Evolutionary conservation across 1,284 basidiomycete genomes (phyloP), one percentile per base, ranked within the genome.

Genomic region (Schizophyllum amplum): DNA sequence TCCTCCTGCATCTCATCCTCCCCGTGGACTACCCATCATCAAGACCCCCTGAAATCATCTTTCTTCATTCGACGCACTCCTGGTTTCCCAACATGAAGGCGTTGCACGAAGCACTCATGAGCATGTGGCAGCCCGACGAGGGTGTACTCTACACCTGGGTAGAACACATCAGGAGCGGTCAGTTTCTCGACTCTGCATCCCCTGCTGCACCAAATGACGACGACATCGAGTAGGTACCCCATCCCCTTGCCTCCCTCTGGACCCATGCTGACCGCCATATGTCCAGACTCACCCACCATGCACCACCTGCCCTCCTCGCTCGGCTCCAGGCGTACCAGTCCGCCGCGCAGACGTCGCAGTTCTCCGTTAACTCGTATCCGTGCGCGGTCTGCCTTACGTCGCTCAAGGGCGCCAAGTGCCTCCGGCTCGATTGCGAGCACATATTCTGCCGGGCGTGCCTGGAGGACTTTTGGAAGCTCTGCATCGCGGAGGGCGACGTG

Each of bases 401-500:
- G 2, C 71, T 81, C 59, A 90, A 87, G 65, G 90, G 90, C 49
- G 72, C 78, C 0, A 78, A 80, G 60, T 91, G 90, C 65, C 65
- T 90, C 11, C 74, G 79, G 57, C 73, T 92, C 23, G 66, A 74
- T 2, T 92, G 90, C 65, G 67, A 68, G 1, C 89, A 92, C 68
- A 77, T 89, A 17, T 91, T 90, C 67, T 92, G 90, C 67, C 78
- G 80, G 23, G 66, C 75, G 7, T 92, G 90, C 66, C 68, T 92
- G 46, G 74, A 75, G 55, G 83, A 87, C 61, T 91, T 86, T 66
- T 92, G 89, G 87, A 75, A 77, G 55, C 67, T 90, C 50, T 85
- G 83, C 64, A 86, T 92, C 56, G 72, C 71, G 53, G 90, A 92
- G 67, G 90, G 90, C 13, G 82, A 86, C 59, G 75, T 90, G 4